These are phyloP conservation scores for Botrytis fragariae DNA, from an alignment of 2,329 filamentous ascomycete species.

Conservation along the genomic window DNA sequence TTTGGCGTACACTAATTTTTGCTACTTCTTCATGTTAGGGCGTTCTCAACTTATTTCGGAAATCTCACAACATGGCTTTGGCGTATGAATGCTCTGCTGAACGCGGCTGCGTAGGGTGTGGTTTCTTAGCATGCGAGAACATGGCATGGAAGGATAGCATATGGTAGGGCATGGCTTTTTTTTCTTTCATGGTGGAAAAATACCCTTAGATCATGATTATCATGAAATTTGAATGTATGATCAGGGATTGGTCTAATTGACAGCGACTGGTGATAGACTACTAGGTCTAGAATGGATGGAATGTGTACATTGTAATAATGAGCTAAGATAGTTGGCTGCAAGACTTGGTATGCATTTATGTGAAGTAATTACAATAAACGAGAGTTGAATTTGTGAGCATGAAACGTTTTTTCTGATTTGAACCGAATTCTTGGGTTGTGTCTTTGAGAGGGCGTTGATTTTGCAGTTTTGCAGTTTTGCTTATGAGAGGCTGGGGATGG, in stretches of 20 bases:
- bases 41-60: neutral
- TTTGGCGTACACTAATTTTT: conserved; percentile 1
- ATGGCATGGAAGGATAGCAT: neutral
- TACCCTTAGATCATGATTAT: neutral
- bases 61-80: conserved; percentile 10
- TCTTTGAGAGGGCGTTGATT: no score
- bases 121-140: neutral
- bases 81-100: neutral
- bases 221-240: conserved; percentile 5
- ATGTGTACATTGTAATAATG: neutral
- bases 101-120: neutral
- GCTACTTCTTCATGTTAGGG: neutral
- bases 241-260: neutral
- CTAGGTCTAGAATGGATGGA: neutral
- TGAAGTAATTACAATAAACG: neutral
- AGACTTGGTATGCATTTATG: neutral
- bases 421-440: no score
- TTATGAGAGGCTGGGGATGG: no score
- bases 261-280: neutral
- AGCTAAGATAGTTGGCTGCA: neutral
- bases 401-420: no score
- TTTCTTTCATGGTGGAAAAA: neutral
- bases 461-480: no score
- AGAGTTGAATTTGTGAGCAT: neutral
- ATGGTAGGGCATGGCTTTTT: neutral